phyloP scores from a whole-genome alignment of 2,329 filamentous ascomycete genomes.

The Hypoxylon sp. region DNA sequence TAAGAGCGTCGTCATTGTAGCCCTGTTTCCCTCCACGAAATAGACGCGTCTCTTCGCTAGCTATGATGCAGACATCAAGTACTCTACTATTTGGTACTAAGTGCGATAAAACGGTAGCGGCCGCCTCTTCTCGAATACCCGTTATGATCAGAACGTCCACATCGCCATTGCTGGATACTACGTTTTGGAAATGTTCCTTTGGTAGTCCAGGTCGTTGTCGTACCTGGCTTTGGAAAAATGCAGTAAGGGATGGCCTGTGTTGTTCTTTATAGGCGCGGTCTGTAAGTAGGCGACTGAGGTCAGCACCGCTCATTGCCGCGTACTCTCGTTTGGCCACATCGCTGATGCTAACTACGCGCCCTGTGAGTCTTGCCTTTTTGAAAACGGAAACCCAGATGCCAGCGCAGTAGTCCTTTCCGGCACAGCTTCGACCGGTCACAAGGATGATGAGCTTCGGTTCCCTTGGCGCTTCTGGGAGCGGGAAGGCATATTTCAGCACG shows the following conservation, averaged over 20 bases:
- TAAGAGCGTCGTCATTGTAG: too few relatives aligned
- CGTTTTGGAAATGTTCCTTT: constrained; percentile 59
- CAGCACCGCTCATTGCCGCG: constrained; percentile 56
- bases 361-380: constrained; percentile 46
- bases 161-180: constrained; percentile 52
- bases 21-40: constrained; percentile 47
- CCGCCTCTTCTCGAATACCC: constrained; percentile 69
- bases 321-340: constrained; percentile 66
- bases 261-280: constrained; percentile 70
- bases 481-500: constrained; percentile 63
- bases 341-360: constrained; percentile 63
- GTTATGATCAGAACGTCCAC: constrained; percentile 68
- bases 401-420: constrained; percentile 70
- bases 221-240: constrained; percentile 59
- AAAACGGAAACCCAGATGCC: constrained; percentile 58
- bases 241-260: constrained; percentile 61
- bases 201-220: constrained; percentile 54
- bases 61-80: constrained; percentile 61
- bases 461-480: constrained; percentile 52
- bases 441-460: constrained; percentile 62
- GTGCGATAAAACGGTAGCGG: constrained; percentile 62
- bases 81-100: constrained; percentile 61
- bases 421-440: constrained; percentile 62
- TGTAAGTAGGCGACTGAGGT: constrained; percentile 56
- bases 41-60: constrained; percentile 49